Conservation (phyloP, 2,329 filamentous ascomycete genomes). For the Myriosclerotinia curreyana region DNA sequence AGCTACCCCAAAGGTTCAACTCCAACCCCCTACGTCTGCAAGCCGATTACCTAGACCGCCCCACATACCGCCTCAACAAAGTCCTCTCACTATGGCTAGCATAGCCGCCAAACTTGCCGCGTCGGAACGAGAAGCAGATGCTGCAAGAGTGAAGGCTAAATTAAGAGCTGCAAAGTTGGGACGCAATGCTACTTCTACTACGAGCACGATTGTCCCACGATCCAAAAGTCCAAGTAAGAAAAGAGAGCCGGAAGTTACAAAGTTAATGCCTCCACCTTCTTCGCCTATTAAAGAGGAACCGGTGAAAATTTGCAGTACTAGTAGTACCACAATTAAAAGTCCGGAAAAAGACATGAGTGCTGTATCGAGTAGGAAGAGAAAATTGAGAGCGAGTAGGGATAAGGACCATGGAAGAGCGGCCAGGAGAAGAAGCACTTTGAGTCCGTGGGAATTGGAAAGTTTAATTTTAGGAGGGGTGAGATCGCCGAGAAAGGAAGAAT, state of each 20-base stretch:
- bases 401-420: constrained; percentile 47
- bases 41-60: constrained; percentile 36
- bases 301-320: constrained; percentile 19
- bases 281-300: constrained; percentile 30
- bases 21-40: constrained; percentile 23
- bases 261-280: constrained; percentile 39
- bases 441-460: constrained; percentile 69
- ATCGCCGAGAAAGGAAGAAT: constrained; percentile 19
- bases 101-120: constrained; percentile 64
- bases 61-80: constrained; percentile 46
- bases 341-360: constrained; percentile 22
- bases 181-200: constrained; percentile 25
- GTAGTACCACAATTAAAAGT: constrained; percentile 3
- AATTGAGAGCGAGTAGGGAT: constrained; percentile 41
- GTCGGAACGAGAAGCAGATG: constrained; percentile 61
- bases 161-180: constrained; percentile 52
- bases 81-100: constrained; percentile 57
- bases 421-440: constrained; percentile 70
- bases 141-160: constrained; percentile 60
- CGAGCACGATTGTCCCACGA: not conserved
- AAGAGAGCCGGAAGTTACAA: constrained; percentile 25
- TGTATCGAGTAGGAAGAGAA: constrained; percentile 40
- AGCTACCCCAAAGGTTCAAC: constrained; percentile 31
- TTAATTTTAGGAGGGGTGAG: constrained; percentile 49
- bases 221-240: constrained; percentile 16